Evolutionary conservation across 2,329 filamentous ascomycete genomes (phyloP).

Genomic region (Beauveria pseudobassiana): DNA sequence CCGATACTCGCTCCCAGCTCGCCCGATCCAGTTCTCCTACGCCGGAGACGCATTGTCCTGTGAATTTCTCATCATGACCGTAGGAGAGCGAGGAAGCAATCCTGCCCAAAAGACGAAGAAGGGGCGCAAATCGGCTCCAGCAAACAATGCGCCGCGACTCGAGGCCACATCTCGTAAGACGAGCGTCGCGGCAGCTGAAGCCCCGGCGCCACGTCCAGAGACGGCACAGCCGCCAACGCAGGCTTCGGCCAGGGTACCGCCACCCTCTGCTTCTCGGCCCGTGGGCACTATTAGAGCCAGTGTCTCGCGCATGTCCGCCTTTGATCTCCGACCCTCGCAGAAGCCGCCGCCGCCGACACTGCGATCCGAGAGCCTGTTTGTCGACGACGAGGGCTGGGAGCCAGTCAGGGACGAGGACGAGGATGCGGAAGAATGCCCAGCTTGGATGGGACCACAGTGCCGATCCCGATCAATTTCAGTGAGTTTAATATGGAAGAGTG

Average conservation of each 20-base stretch:
- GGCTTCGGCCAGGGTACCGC: constrained; percentile 20
- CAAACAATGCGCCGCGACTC: constrained; percentile 31
- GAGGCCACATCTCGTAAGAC: constrained; percentile 41
- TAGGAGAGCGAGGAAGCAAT: constrained; percentile 54
- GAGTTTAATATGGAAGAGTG: constrained; percentile 21
- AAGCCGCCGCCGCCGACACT: constrained; percentile 48
- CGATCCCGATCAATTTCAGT: constrained; percentile 46
- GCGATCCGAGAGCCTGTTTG: constrained; percentile 61
- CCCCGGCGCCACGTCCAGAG: constrained; percentile 12
- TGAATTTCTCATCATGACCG: constrained; percentile 78
- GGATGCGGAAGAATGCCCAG: constrained; percentile 55
- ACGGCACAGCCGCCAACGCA: constrained; percentile 14
- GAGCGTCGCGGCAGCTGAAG: constrained; percentile 31
- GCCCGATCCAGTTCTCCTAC: constrained; percentile 67
- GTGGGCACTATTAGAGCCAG: constrained; percentile 27
- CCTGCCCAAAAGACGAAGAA: constrained; percentile 42
- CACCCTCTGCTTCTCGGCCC: constrained; percentile 26
- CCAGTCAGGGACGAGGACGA: constrained; percentile 55
- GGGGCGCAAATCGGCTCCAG: constrained; percentile 31
- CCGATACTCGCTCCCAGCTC: constrained; percentile 62
- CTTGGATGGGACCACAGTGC: constrained; percentile 68
- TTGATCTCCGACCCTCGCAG: constrained; percentile 46
- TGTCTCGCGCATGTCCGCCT: constrained; percentile 28
- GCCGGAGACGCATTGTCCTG: constrained; percentile 59
- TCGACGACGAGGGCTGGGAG: constrained; percentile 73